Evolutionary conservation across 2,329 filamentous ascomycete species (phyloP).

Genomic region (Meredithiella fracta): DNA sequence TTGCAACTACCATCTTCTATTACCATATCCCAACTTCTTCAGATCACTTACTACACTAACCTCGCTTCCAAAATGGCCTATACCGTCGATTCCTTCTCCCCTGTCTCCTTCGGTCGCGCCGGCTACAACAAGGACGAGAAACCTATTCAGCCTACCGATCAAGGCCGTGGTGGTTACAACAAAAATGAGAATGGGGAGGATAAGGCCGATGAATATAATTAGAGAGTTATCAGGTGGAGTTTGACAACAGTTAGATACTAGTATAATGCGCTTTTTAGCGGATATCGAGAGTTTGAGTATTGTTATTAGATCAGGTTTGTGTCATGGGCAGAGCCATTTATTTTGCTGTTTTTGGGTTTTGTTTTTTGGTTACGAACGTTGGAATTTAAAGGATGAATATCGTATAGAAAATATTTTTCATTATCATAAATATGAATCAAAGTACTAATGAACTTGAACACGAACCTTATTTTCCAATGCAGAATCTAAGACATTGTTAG

Average conservation of each 20-base stretch:
- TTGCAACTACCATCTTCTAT: not conserved
- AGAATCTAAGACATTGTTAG: conserved; percentile 28
- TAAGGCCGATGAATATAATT: not conserved
- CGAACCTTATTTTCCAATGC: conserved; percentile 25
- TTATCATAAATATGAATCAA: not conserved
- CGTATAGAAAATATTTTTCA: not conserved
- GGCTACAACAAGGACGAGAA: conserved; percentile 26
- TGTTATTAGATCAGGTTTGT: too few relatives aligned
- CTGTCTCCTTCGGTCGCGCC: conserved; percentile 25
- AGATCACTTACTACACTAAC: not conserved
- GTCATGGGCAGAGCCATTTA: too few relatives aligned
- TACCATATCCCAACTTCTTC: not conserved
- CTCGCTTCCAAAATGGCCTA: conserved; percentile 16
- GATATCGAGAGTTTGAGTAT: too few relatives aligned
- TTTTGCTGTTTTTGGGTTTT: not conserved
- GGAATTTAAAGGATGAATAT: too few relatives aligned
- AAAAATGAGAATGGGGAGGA: conserved; percentile 21
- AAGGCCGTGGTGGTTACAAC: conserved; percentile 30
- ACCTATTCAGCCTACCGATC: conserved; percentile 16
- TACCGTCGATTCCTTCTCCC: conserved; percentile 11
- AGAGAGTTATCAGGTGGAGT: not conserved
- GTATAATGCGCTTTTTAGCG: not conserved
- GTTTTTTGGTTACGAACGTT: not conserved
- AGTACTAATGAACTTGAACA: not conserved
- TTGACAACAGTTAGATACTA: not conserved